Conservation (phyloP, 2,329 filamentous ascomycete genomes). For the Dryadomyces quercus-mongolicae region DNA sequence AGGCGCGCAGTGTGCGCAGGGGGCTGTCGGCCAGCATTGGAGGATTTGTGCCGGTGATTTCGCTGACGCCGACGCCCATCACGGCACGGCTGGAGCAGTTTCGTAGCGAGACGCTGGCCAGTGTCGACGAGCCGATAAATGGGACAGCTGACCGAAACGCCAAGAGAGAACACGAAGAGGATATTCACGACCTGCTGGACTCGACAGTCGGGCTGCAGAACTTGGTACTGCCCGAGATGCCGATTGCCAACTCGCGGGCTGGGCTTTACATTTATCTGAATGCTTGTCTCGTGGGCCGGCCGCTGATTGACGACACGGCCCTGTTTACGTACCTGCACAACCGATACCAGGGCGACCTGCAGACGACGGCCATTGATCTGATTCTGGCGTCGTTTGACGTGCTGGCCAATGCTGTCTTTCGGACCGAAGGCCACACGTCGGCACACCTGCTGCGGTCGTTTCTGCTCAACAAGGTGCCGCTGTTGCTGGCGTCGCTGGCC, state of each 20-base stretch:
- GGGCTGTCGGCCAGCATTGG: conserved; percentile 37
- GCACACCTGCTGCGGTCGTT: conserved; percentile 77
- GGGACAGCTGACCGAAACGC: neutral
- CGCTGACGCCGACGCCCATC: conserved; percentile 44
- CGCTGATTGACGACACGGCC: conserved; percentile 67
- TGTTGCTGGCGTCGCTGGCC: conserved; percentile 39
- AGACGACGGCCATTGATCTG: conserved; percentile 67
- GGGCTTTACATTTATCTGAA: conserved; percentile 81
- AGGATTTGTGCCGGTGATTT: conserved; percentile 41
- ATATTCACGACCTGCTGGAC: conserved; percentile 46
- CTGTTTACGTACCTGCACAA: conserved; percentile 74
- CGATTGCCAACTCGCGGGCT: conserved; percentile 62
- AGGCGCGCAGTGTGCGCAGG: neutral
- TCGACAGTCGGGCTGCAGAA: conserved; percentile 43
- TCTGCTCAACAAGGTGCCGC: conserved; percentile 56
- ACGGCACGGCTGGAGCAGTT: conserved; percentile 44
- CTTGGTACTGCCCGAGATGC: conserved; percentile 49
- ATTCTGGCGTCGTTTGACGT: conserved; percentile 84
- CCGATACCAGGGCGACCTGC: conserved; percentile 66
- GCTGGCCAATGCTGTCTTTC: conserved; percentile 74
- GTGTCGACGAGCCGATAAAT: conserved; percentile 39
- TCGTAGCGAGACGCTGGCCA: conserved; percentile 41
- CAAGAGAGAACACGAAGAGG: conserved; percentile 18
- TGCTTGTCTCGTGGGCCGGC: conserved; percentile 65
- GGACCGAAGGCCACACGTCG: conserved; percentile 38